A percentile compares a stretch with the other conserved stretches of the same genome.
These are phyloP conservation scores for Tuber brumale DNA, from an alignment of 495 filamentous ascomycete genomes.

Conservation along the genomic window DNA sequence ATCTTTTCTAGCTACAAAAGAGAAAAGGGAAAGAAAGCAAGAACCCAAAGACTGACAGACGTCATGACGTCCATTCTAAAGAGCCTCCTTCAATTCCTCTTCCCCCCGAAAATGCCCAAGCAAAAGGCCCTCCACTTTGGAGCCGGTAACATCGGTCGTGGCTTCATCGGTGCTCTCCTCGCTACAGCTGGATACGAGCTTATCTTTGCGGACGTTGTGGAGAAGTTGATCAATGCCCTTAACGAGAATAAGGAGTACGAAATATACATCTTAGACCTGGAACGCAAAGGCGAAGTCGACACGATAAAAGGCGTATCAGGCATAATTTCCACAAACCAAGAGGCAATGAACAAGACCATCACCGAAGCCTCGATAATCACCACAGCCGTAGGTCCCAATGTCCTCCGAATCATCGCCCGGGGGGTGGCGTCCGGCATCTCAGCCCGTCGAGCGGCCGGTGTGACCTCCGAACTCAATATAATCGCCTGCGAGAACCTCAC, in stretches of 20 bases:
- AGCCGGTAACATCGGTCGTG: constrained; percentile 69
- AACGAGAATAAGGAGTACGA: constrained; percentile 70
- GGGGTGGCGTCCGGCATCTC: constrained; percentile 88
- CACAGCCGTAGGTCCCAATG: constrained; percentile 90
- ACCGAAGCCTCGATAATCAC: constrained; percentile 81
- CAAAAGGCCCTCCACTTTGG: constrained; percentile 62
- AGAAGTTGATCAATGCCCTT: constrained; percentile 65
- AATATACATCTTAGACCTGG: constrained; percentile 85
- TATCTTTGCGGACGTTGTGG: constrained; percentile 89
- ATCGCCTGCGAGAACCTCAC: constrained; percentile 98
- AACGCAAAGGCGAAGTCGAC: constrained; percentile 70
- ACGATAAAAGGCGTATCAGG: constrained; percentile 94
- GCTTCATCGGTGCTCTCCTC: constrained; percentile 67
- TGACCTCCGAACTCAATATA: constrained; percentile 64
- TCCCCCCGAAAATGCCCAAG: constrained; percentile 7
- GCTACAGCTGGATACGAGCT: constrained; percentile 85
- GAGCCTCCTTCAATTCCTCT: constrained; percentile 1
- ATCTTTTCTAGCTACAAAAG: neutral
- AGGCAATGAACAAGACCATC: constrained; percentile 75
- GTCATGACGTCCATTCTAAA: neutral
- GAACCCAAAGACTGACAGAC: neutral
- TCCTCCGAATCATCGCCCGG: constrained; percentile 92
- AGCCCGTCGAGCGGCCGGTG: constrained; percentile 56
- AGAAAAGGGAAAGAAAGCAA: neutral
- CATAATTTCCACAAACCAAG: constrained; percentile 79